Conservation (phyloP, 1,284 basidiomycete genomes). For the Phaffia rhodozyma region DNA sequence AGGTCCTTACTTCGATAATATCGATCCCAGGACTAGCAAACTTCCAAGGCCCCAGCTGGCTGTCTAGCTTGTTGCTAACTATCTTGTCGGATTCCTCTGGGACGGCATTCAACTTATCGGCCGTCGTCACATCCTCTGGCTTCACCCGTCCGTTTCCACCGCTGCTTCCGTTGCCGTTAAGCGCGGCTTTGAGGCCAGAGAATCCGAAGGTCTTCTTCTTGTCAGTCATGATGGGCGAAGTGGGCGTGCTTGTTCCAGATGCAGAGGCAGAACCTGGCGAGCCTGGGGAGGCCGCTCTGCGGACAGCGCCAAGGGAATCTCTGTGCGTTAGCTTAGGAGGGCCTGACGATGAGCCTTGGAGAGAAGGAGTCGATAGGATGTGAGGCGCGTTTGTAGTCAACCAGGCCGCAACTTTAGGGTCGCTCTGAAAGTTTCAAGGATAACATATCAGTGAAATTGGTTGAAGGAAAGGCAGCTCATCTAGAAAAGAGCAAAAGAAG, state of each 20-base stretch:
- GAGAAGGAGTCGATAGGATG: neutral
- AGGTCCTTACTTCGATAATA: slow-evolving; percentile 29
- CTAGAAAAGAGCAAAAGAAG: neutral
- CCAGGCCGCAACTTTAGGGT: slow-evolving; percentile 19
- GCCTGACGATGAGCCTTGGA: neutral
- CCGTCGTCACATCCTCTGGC: slow-evolving; percentile 13
- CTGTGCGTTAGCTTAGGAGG: slow-evolving; percentile 5
- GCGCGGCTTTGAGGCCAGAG: neutral
- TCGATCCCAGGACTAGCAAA: slow-evolving; percentile 33
- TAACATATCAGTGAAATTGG: neutral
- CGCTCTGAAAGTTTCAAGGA: slow-evolving; percentile 5
- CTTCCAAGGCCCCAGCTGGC: slow-evolving; percentile 33
- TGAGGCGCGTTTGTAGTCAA: slow-evolving; percentile 19
- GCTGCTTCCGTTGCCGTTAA: neutral
- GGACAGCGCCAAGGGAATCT: slow-evolving; percentile 15
- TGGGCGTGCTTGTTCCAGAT: slow-evolving; percentile 1
- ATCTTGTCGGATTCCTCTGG: neutral
- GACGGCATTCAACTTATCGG: slow-evolving; percentile 3
- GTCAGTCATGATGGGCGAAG: neutral
- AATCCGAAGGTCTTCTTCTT: slow-evolving; percentile 5
- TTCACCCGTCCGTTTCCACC: neutral
- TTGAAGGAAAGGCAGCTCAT: neutral
- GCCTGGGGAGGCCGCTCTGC: slow-evolving; percentile 9
- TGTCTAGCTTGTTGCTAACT: slow-evolving; percentile 9
- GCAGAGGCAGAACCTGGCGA: neutral